These are phyloP conservation scores for Botrytis fabae DNA, from an alignment of 2,329 filamentous ascomycete species.

Conservation along the genomic window DNA sequence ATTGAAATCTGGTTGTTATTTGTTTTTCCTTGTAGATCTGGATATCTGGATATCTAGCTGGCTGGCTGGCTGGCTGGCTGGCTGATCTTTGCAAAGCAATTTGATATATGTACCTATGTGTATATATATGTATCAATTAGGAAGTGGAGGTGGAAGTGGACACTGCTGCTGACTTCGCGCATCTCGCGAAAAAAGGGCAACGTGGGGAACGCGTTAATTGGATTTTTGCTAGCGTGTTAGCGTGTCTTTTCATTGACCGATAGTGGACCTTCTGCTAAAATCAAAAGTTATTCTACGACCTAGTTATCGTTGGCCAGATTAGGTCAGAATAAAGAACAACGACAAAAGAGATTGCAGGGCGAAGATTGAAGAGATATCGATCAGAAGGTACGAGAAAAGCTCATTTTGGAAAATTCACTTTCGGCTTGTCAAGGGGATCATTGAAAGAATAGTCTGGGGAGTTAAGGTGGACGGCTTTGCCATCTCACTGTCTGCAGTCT, in stretches of 20 bases:
- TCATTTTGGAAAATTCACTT: not conserved
- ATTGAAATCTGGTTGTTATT: not conserved
- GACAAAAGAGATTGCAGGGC: not conserved
- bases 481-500: not conserved
- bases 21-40: not conserved
- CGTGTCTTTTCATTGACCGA: not conserved
- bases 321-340: not conserved
- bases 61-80: not conserved
- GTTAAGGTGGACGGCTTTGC: not conserved
- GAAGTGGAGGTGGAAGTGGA: not conserved
- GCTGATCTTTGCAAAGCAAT: not conserved
- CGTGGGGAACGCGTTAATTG: constrained; percentile 19
- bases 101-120: not conserved
- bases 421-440: not conserved
- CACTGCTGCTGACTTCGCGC: constrained; percentile 23
- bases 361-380: not conserved
- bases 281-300: constrained; percentile 3
- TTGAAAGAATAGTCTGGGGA: not conserved
- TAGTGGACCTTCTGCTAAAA: constrained; percentile 1
- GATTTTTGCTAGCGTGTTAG: constrained; percentile 15
- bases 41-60: not conserved
- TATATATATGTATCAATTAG: not conserved
- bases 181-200: constrained; percentile 19
- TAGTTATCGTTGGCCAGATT: not conserved
- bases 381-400: constrained; percentile 1